These are phyloP conservation scores for Colletotrichum neosansevieriae DNA, from an alignment of 2,329 filamentous ascomycete species.

Conservation along the genomic window DNA sequence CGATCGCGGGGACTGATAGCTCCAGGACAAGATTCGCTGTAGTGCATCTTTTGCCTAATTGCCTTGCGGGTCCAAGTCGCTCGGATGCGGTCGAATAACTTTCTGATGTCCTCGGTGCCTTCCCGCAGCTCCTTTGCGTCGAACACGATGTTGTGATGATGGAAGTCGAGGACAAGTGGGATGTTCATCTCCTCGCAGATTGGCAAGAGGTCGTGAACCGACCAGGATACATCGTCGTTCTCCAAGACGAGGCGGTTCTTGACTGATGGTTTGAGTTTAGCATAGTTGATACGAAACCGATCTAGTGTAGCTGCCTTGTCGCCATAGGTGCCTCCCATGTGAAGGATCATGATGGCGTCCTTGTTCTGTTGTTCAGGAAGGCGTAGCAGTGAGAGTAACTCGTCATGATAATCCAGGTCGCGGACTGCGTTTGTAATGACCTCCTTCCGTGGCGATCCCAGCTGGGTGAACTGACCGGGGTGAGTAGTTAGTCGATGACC, in stretches of 20 bases:
- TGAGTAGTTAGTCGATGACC: slow-evolving; percentile 91
- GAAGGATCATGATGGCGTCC: slow-evolving; percentile 93
- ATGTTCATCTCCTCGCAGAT: slow-evolving; percentile 96
- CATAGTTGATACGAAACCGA: slow-evolving; percentile 83
- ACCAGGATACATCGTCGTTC: slow-evolving; percentile 94
- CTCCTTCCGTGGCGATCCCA: slow-evolving; percentile 83
- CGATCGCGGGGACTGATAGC: slow-evolving; percentile 83
- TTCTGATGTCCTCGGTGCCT: slow-evolving; percentile 84
- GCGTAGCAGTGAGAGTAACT: slow-evolving; percentile 82
- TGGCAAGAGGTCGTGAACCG: slow-evolving; percentile 90
- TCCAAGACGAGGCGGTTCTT: slow-evolving; percentile 89
- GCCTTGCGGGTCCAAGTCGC: slow-evolving; percentile 86
- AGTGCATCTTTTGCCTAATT: slow-evolving; percentile 97
- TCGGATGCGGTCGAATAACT: slow-evolving; percentile 79
- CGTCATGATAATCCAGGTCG: slow-evolving; percentile 89
- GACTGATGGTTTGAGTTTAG: slow-evolving; percentile 72
- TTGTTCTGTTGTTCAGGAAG: slow-evolving; percentile 82
- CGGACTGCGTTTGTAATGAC: slow-evolving; percentile 83
- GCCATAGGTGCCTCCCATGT: slow-evolving; percentile 92
- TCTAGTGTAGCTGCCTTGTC: slow-evolving; percentile 84
- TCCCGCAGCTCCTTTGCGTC: slow-evolving; percentile 79
- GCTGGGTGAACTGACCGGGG: slow-evolving; percentile 92
- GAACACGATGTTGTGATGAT: slow-evolving; percentile 96
- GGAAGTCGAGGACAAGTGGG: slow-evolving; percentile 90
- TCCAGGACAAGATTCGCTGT: slow-evolving; percentile 83